These are phyloP conservation scores for Serendipita sp. DNA, from an alignment of 768 basidiomycete genomes.

Conservation along the genomic window DNA sequence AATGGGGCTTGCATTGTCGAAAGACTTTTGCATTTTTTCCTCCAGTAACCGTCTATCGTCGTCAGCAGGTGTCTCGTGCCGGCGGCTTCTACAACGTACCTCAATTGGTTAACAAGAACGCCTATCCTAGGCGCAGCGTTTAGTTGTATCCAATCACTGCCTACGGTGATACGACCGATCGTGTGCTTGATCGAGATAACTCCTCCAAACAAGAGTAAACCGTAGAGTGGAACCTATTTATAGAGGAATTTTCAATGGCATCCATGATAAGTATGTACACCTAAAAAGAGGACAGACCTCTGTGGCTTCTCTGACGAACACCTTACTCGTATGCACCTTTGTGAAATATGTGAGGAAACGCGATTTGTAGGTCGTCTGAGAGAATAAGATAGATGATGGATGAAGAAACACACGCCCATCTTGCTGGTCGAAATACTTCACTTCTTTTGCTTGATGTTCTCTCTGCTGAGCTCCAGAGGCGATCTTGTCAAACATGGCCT, in stretches of 20 bases:
- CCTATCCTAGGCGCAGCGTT: conserved; percentile 84
- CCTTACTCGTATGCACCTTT: conserved; percentile 66
- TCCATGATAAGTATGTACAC: no score
- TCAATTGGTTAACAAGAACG: conserved; percentile 70
- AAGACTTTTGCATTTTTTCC: conserved; percentile 43
- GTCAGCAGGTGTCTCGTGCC: background rate
- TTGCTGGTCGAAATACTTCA: conserved; percentile 58
- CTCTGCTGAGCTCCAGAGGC: conserved; percentile 72
- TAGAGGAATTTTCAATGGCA: background rate
- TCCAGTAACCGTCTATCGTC: conserved; percentile 47
- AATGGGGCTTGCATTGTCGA: conserved; percentile 44
- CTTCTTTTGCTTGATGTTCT: conserved; percentile 72
- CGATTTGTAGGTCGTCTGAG: conserved; percentile 51
- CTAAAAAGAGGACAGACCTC: conserved; percentile 38
- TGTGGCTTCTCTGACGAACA: conserved; percentile 75
- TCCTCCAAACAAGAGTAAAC: conserved; percentile 71
- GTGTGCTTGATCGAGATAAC: conserved; percentile 64
- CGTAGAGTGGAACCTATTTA: conserved; percentile 73
- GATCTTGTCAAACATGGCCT: conserved; percentile 64
- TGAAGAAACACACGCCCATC: conserved; percentile 63
- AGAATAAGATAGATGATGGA: conserved; percentile 68
- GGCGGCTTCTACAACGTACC: conserved; percentile 29
- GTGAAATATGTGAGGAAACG: conserved; percentile 75
- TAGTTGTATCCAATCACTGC: conserved; percentile 35
- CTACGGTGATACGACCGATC: conserved; percentile 49